Evolutionary conservation across 106 monocot genomes (phyloP), one percentile per base, ranked within the genome.

Genomic region (Allium cepa): DNA sequence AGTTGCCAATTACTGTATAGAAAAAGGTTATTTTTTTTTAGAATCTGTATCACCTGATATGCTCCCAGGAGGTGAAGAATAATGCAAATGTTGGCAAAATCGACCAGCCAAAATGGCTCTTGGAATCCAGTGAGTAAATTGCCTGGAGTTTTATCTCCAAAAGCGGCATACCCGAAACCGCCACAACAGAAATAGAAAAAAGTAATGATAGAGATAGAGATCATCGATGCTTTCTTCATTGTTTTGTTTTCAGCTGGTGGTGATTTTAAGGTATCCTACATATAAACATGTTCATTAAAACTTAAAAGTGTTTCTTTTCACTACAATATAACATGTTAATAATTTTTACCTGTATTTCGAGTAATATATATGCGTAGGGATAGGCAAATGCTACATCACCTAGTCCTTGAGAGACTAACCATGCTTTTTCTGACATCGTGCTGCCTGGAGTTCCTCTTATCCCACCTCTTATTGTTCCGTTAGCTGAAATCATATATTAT

Each of bases 321-420:
- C 15, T 55, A 12, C 53, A 55, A 15, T 55, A 55, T 55, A 8
- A 55, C 53, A 55, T 55, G 15, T 55, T 11, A 12, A 12, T 12
- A 55, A 45, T 62, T 36, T 6, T 36, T 22, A 94, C 94, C 87
- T 94, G 80, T 55, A 94, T 91, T 59, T 94, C 94, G 13, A 90
- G 67, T 28, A 94, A 74, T 55, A 91, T 81, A 15, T 81, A 50
- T 0, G 94, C 74, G 77, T 81, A 94, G 3, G 94, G 94, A 49
- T 80, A 91, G 46, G 94, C 84, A 49, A 90, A 94, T 26, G 90
- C 90, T 16, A 94, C 83, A 74, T 94, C 94, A 28, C 94, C 94
- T 3, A 94, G 18, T 15, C 87, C 94, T 73, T 94, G 94, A 47
- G 83, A 87, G 60, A 85, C 65, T 56, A 76, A 78, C 94, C 94